Percentiles rank a stretch among this genome's conserved stretches.
Conservation (phyloP, 2,329 filamentous ascomycete species). For the Colletotrichum tofieldiae region DNA sequence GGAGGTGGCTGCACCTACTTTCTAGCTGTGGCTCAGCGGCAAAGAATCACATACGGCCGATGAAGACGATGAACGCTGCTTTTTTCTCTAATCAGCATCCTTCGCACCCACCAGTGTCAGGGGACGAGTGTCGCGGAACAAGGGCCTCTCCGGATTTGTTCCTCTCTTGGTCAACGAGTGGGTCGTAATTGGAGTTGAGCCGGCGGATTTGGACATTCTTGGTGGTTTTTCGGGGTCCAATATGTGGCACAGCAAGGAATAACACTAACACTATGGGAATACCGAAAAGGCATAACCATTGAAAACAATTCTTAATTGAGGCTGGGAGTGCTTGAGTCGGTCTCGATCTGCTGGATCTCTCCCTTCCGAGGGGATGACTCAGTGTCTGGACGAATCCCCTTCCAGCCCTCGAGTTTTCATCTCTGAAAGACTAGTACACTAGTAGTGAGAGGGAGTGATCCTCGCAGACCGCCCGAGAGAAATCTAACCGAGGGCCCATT, state of each 20-base stretch:
- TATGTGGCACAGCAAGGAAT: constrained; percentile 35
- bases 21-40: constrained; percentile 10
- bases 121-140: constrained; percentile 11
- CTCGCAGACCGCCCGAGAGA: not conserved
- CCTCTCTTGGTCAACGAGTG: constrained; percentile 26
- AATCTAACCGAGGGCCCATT: not conserved
- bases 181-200: constrained; percentile 26
- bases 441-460: not conserved
- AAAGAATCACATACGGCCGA: constrained; percentile 3
- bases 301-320: constrained; percentile 21
- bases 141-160: constrained; percentile 21
- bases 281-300: constrained; percentile 16
- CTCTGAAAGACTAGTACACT: not conserved
- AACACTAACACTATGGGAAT: constrained; percentile 26
- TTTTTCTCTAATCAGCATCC: not conserved
- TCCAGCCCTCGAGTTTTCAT: constrained; percentile 6
- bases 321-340: constrained; percentile 32
- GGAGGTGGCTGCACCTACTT: not conserved
- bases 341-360: constrained; percentile 5
- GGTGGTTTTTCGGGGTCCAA: constrained; percentile 29
- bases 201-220: constrained; percentile 18
- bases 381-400: constrained; percentile 1
- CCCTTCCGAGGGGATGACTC: constrained; percentile 22
- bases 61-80: constrained; percentile 12
- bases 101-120: not conserved